phyloP scores from a whole-genome alignment of 345 rosid genomes.

The Sisymbrium altissimum region DNA sequence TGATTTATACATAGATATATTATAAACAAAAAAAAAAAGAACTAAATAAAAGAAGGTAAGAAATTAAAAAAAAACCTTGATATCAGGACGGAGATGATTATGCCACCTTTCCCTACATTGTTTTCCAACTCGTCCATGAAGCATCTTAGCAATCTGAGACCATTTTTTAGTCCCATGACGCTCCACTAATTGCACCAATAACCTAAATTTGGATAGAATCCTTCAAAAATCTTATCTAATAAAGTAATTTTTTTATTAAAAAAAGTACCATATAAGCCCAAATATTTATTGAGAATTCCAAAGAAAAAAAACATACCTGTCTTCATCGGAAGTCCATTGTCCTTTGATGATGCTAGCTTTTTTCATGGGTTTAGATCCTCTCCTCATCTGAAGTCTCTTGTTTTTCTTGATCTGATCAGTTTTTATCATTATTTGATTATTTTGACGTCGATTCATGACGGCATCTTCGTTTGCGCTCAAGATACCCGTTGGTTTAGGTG shows the following conservation, averaged over 20 bases:
- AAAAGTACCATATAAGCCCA: not conserved
- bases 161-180: slow-evolving; percentile 69
- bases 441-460: not conserved
- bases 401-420: slow-evolving; percentile 22
- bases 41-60: not conserved
- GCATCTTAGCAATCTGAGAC: slow-evolving; percentile 77
- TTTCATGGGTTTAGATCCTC: slow-evolving; percentile 21
- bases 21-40: too few relatives aligned
- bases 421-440: not conserved
- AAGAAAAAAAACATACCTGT: slow-evolving; percentile 34
- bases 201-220: slow-evolving; percentile 33
- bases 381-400: slow-evolving; percentile 26
- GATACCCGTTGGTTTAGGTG: not conserved
- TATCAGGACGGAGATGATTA: slow-evolving; percentile 86
- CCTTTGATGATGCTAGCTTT: slow-evolving; percentile 51
- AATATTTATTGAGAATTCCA: not conserved
- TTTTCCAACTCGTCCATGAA: slow-evolving; percentile 88
- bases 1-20: not conserved
- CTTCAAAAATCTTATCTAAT: not conserved
- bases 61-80: slow-evolving; percentile 56
- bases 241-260: not conserved
- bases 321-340: slow-evolving; percentile 68
- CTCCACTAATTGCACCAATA: slow-evolving; percentile 59
- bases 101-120: slow-evolving; percentile 99
- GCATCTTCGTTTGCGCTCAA: not conserved